phyloP scores from a whole-genome alignment of 441 rosid genomes.

The Erysimum cheiri region DNA sequence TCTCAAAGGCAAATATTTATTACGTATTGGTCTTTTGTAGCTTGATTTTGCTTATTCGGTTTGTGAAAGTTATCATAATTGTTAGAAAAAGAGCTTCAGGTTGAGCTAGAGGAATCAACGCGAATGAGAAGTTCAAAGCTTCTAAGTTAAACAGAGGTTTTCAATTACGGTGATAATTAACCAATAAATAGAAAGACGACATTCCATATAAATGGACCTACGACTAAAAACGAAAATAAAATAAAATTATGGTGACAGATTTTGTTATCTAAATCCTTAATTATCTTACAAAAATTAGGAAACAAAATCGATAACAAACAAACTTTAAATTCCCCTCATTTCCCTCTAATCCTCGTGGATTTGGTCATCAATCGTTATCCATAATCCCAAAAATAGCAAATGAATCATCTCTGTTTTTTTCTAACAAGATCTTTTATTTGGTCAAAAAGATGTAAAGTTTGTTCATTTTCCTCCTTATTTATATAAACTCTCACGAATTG shows the following conservation, averaged over 20 bases:
- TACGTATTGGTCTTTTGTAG: no score
- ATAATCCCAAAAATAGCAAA: constrained; percentile 39
- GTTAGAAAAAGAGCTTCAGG: neutral
- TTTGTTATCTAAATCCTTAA: neutral
- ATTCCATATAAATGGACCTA: neutral
- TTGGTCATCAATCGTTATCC: constrained; percentile 43
- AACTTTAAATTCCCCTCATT: neutral
- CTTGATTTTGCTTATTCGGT: neutral
- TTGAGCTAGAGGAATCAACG: neutral
- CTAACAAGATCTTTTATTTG: constrained; percentile 33
- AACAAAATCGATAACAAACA: neutral
- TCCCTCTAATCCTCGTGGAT: constrained; percentile 40
- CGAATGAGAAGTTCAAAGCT: neutral
- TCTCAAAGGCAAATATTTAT: neutral
- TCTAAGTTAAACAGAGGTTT: neutral
- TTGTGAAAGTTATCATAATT: neutral
- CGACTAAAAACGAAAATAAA: neutral
- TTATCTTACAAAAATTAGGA: neutral
- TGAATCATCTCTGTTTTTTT: neutral
- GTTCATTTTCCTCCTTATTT: neutral
- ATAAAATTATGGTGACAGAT: neutral
- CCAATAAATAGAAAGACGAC: neutral
- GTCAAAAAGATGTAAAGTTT: constrained; percentile 27
- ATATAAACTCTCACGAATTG: constrained; percentile 37
- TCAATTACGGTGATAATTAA: neutral